Evolutionary conservation across 2,329 filamentous ascomycete species (phyloP).

Genomic region (Sporothrix humicola): DNA sequence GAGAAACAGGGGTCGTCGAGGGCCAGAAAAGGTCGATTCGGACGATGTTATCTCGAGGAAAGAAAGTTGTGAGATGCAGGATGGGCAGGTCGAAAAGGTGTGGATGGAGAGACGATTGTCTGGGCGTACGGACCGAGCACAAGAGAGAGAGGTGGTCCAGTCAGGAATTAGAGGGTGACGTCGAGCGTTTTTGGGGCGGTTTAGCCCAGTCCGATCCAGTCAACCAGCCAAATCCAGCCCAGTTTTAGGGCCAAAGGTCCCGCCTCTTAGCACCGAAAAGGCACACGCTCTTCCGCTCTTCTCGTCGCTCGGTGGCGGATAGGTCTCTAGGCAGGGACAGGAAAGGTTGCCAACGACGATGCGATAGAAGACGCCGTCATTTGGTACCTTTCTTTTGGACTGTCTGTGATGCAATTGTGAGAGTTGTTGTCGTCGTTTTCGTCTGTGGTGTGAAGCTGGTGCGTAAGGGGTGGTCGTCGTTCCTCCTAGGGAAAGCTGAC

Average conservation of each 20-base stretch:
- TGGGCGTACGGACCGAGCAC: conserved; percentile 2
- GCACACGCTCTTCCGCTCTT: background rate
- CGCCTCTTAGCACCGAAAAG: background rate
- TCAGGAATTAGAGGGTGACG: conserved; percentile 7
- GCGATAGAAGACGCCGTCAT: conserved; percentile 20
- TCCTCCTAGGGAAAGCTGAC: background rate
- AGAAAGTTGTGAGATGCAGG: background rate
- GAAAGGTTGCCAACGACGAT: background rate
- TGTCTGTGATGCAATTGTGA: conserved; percentile 11
- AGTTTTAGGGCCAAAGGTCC: conserved; percentile 3
- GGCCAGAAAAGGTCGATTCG: background rate
- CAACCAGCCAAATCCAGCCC: background rate
- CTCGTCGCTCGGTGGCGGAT: background rate
- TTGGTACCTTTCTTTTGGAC: background rate
- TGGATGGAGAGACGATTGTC: background rate
- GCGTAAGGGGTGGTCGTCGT: background rate
- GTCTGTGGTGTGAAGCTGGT: background rate
- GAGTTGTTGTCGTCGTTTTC: background rate
- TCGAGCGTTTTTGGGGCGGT: conserved; percentile 14
- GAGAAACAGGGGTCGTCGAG: background rate
- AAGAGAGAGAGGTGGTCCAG: background rate
- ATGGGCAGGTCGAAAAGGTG: background rate
- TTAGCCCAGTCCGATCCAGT: background rate
- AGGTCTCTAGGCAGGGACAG: background rate
- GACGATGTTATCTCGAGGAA: conserved; percentile 1